These are phyloP conservation scores for Didymella pinodella DNA, from an alignment of 2,329 filamentous ascomycete genomes.

Conservation along the genomic window DNA sequence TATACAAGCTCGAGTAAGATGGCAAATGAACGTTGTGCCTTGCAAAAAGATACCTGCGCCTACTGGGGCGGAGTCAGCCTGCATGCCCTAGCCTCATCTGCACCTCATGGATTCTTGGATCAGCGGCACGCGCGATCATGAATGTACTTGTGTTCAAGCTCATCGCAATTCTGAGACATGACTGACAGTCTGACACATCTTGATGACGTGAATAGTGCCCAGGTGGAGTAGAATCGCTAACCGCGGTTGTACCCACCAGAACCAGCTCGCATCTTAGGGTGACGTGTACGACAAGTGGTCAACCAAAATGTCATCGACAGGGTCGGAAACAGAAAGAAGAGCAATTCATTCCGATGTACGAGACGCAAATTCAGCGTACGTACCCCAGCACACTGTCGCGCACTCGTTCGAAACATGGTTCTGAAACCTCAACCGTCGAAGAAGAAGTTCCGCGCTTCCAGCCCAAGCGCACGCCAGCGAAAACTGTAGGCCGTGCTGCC, in stretches of 20 bases:
- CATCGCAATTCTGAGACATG: too few species aligned
- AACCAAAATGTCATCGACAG: neutral
- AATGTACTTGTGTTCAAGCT: too few species aligned
- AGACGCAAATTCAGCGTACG: neutral
- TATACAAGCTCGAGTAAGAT: too few species aligned
- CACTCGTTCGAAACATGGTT: neutral
- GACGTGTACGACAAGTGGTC: neutral
- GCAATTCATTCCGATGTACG: neutral
- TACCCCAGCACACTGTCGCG: neutral
- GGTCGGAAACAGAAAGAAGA: neutral
- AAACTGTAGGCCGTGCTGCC: neutral
- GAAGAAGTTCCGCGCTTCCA: neutral
- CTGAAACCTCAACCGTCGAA: conserved; percentile 15
- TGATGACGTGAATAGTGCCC: too few species aligned
- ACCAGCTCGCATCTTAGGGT: too few species aligned
- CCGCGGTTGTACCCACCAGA: neutral
- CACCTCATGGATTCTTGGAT: too few species aligned
- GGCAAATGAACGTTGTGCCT: too few species aligned
- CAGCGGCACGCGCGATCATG: too few species aligned
- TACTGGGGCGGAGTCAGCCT: too few species aligned
- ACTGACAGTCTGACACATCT: too few species aligned
- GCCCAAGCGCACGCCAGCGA: neutral
- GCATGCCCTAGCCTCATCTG: too few species aligned
- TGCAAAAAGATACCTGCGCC: too few species aligned
- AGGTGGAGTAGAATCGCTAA: neutral